Evolutionary conservation across 192 early-diverging fungal genomes (phyloP).

Genomic region (Pilaira anomala): DNA sequence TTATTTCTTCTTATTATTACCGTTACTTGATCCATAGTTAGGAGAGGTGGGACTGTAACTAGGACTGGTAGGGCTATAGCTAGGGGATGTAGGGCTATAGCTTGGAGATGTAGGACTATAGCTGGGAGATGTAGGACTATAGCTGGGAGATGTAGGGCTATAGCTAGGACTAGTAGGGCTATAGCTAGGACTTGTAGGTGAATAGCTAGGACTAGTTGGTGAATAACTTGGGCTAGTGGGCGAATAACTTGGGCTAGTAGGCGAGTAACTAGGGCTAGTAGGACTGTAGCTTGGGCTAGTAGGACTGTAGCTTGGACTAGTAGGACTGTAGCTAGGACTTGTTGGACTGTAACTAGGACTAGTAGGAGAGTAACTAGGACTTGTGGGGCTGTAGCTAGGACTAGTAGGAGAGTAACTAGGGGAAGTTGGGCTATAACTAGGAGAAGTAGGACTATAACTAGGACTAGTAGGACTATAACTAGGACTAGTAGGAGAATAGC

Average conservation of each 20-base stretch:
- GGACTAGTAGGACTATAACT: conserved; percentile 65
- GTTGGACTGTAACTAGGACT: conserved; percentile 68
- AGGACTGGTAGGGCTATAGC: conserved; percentile 54
- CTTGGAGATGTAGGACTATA: conserved; percentile 62
- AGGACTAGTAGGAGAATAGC: conserved; percentile 65
- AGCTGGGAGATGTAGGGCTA: conserved; percentile 56
- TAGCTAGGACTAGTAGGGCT: conserved; percentile 71
- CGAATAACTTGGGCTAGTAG: conserved; percentile 67
- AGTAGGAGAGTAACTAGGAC: conserved; percentile 75
- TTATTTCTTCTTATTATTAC: conserved; percentile 50
- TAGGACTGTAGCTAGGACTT: conserved; percentile 74
- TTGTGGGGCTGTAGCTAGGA: conserved; percentile 74
- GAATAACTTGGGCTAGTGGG: conserved; percentile 61
- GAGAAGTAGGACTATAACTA: conserved; percentile 64
- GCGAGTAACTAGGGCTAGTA: conserved; percentile 69
- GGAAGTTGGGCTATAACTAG: conserved; percentile 62
- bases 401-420: conserved; percentile 61
- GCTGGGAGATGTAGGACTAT: conserved; percentile 59
- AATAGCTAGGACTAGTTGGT: conserved; percentile 60
- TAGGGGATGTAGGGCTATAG: conserved; percentile 62
- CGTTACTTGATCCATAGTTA: conserved; percentile 61
- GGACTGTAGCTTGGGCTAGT: conserved; percentile 71
- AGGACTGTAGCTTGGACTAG: conserved; percentile 73
- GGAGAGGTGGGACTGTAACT: conserved; percentile 64
- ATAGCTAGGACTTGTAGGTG: conserved; percentile 65